Evolutionary conservation across 179 eudicot species (phyloP), one percentile per base, ranked within the genome.

Genomic region (Patellifolia procumbens): DNA sequence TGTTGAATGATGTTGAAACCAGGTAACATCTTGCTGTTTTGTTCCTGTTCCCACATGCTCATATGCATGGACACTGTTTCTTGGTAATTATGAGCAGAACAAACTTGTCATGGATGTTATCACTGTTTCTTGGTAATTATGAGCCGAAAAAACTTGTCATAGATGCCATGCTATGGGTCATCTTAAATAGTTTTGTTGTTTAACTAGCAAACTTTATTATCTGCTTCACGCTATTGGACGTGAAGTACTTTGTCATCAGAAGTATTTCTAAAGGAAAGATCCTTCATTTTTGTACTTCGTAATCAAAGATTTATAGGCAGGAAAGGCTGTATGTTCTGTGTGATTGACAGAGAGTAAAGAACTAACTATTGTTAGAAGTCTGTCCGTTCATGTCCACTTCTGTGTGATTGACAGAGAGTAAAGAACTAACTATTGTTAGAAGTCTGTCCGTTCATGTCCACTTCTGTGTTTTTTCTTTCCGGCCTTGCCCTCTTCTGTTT

Each of bases 91-190:
- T 64, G 13, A 35, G 45, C 45, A 39, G 56, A 64, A 20, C 19
- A 17, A 64, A n/a, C 69, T 19, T 46, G n/a, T 46, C n/a, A 46
- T 45, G n/a, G 49, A 46, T 43, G 72, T n/a, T n/a, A n/a, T n/a
- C n/a, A n/a, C n/a, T n/a, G n/a, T n/a, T n/a, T 15, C 11, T 62
- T 34, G 67, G 42, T 34, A 31, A 49, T 13, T 15, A 64, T 64
- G 13, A 35, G 45, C 45, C 7, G 56, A 64, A 20, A 19, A 17
- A 64, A n/a, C 69, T 19, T 46, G n/a, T 46, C n/a, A 46, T 45
- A 10, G 49, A 46, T 43, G 72, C 37, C 48, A 46, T 46, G 56
- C 34, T 42, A 48, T 67, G 24, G 22, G 26, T 37, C 55, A 15
- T 28, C 6, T 28, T 39, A 39, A 5, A 6, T 39, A 39, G 29